Conservation (phyloP, 176 grass and related monocot genomes). For the Cenchrus fungigraminus region DNA sequence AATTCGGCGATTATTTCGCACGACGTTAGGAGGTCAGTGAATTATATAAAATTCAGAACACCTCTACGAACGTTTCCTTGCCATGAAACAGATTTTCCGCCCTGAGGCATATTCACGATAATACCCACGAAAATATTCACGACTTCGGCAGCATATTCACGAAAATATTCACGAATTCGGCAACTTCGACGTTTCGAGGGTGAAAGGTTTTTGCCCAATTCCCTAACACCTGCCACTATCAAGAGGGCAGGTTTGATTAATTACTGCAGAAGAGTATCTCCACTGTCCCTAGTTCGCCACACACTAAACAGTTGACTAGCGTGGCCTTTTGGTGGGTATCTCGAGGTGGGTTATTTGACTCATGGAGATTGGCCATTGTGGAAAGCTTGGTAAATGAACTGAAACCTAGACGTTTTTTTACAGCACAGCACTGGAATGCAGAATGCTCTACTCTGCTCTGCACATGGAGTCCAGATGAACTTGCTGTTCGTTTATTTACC, state of each 20-base stretch:
- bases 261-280: background rate
- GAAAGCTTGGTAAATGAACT: background rate
- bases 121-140: too few relatives aligned
- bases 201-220: too few relatives aligned
- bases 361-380: background rate
- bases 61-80: too few relatives aligned
- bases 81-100: too few relatives aligned
- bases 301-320: slow-evolving; percentile 6
- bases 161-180: too few relatives aligned
- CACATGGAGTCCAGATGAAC: background rate
- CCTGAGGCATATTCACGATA: too few relatives aligned
- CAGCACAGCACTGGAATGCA: background rate
- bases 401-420: background rate
- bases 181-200: too few relatives aligned
- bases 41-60: too few relatives aligned
- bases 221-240: too few relatives aligned
- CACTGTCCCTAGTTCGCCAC: background rate
- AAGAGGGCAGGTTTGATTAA: slow-evolving; percentile 7
- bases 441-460: background rate
- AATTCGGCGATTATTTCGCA: too few relatives aligned
- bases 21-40: too few relatives aligned
- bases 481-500: background rate
- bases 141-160: too few relatives aligned
- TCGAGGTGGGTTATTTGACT: slow-evolving; percentile 17
- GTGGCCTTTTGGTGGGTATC: background rate